These are phyloP conservation scores for Lizanozyma gosingica DNA, from an alignment of 1,139 yeast species.

Conservation along the genomic window DNA sequence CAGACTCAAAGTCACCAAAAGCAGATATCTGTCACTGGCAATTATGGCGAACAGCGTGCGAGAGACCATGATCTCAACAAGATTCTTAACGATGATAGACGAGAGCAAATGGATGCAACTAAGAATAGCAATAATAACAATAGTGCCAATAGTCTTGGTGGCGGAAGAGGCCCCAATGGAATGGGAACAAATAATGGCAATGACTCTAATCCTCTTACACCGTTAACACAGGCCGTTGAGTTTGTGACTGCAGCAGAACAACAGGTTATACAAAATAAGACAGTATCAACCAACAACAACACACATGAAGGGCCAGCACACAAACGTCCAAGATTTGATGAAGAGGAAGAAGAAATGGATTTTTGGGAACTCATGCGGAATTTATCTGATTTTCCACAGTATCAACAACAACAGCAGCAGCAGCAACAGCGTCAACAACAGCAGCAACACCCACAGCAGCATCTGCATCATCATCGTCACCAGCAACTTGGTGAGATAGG, in stretches of 20 bases:
- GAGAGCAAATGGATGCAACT: constrained; percentile 4
- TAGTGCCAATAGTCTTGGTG: constrained; percentile 2
- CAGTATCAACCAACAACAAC: background rate
- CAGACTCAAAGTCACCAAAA: background rate
- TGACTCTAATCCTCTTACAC: background rate
- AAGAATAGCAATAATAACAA: constrained; percentile 4
- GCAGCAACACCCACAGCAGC: constrained; percentile 8
- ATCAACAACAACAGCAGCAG: constrained; percentile 11
- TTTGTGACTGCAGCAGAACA: constrained; percentile 1
- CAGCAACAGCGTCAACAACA: constrained; percentile 9
- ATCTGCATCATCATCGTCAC: constrained; percentile 4
- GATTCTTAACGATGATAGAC: constrained; percentile 1
- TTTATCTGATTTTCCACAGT: constrained; percentile 27
- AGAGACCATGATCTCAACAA: background rate
- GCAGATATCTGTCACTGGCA: background rate
- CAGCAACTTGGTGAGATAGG: constrained; percentile 1
- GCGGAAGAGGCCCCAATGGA: background rate
- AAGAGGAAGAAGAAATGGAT: constrained; percentile 40
- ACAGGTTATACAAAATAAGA: constrained; percentile 1
- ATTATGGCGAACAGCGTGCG: constrained; percentile 1
- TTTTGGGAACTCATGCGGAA: constrained; percentile 67
- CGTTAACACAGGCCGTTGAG: constrained; percentile 1
- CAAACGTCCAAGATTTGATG: constrained; percentile 10
- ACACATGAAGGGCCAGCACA: constrained; percentile 8
- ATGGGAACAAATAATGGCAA: background rate